A percentile compares a stretch with the other conserved stretches of the same genome.
Evolutionary conservation across 306 rosid genomes (phyloP).

Genomic region (Begonia loranthoides): DNA sequence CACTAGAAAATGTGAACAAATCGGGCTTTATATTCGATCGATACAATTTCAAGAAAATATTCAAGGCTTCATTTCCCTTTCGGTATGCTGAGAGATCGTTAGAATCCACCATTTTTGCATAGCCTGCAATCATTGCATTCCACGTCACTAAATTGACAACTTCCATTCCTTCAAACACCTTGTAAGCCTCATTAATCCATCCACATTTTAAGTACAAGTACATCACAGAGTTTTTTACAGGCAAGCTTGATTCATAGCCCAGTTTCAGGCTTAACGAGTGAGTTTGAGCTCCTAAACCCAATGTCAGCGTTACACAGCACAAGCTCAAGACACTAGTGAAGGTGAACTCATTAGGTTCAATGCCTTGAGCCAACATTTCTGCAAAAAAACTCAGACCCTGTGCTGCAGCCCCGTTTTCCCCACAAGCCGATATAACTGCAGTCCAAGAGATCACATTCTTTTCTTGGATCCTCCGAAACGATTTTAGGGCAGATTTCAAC

Average conservation of each 20-base stretch:
- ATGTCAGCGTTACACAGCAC: conserved; percentile 42
- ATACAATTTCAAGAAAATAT: conserved; percentile 38
- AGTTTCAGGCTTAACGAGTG: conserved; percentile 44
- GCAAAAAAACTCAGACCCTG: conserved; percentile 40
- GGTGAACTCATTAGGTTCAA: conserved; percentile 68
- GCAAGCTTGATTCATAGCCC: conserved; percentile 44
- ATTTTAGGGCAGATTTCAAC: conserved; percentile 37
- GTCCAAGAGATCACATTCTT: conserved; percentile 87
- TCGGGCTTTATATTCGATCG: conserved; percentile 59
- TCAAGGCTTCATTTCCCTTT: conserved; percentile 58
- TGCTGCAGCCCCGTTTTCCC: conserved; percentile 46
- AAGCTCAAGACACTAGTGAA: conserved; percentile 52
- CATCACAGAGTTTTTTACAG: conserved; percentile 45
- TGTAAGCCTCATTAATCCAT: conserved; percentile 45
- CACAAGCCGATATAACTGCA: conserved; percentile 54
- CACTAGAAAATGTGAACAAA: conserved; percentile 67
- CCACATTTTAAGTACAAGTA: conserved; percentile 70
- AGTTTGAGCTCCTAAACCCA: conserved; percentile 54
- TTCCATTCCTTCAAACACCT: conserved; percentile 42
- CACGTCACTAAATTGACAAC: conserved; percentile 51
- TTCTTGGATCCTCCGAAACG: conserved; percentile 41
- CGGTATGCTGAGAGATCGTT: conserved; percentile 41
- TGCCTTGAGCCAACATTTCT: conserved; percentile 45
- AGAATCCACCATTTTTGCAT: conserved; percentile 54
- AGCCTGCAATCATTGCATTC: conserved; percentile 88